These are phyloP conservation scores for Ogataea wickerhamii DNA, from an alignment of 805 yeast genomes.

Conservation along the genomic window DNA sequence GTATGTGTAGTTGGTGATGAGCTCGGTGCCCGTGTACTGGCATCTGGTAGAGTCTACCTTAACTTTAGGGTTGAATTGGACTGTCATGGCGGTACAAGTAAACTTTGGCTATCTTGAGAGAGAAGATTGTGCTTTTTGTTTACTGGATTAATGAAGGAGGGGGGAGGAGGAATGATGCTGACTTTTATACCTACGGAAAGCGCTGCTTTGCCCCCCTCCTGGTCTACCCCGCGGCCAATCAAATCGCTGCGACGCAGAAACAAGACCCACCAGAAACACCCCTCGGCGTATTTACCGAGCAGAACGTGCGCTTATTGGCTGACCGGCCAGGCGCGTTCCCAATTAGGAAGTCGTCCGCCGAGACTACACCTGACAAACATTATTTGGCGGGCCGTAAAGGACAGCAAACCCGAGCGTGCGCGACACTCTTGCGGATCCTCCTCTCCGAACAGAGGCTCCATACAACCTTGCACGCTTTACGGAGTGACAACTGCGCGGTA, in stretches of 20 bases:
- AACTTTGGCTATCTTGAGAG: not conserved
- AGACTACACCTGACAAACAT: not conserved
- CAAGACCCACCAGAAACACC: not conserved
- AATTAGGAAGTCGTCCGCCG: slow-evolving; percentile 2
- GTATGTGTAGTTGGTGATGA: slow-evolving; percentile 62
- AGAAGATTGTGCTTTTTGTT: not conserved
- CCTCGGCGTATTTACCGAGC: slow-evolving; percentile 1
- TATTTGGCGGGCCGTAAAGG: not conserved
- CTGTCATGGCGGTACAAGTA: slow-evolving; percentile 23
- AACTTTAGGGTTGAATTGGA: slow-evolving; percentile 39
- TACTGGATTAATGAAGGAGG: not conserved
- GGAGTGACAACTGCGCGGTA: no score
- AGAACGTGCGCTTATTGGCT: slow-evolving; percentile 1
- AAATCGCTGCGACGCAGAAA: not conserved
- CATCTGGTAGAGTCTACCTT: slow-evolving; percentile 55
- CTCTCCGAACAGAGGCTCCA: no score
- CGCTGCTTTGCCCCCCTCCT: not conserved
- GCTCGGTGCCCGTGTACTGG: slow-evolving; percentile 45
- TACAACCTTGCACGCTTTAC: no score
- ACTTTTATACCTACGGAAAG: not conserved
- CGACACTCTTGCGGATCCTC: no score
- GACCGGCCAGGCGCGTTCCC: not conserved
- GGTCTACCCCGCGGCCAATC: not conserved
- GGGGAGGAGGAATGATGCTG: not conserved
- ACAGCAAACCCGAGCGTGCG: no score